Conservation (phyloP, 2,329 filamentous ascomycete genomes). For the Claviceps monticola region DNA sequence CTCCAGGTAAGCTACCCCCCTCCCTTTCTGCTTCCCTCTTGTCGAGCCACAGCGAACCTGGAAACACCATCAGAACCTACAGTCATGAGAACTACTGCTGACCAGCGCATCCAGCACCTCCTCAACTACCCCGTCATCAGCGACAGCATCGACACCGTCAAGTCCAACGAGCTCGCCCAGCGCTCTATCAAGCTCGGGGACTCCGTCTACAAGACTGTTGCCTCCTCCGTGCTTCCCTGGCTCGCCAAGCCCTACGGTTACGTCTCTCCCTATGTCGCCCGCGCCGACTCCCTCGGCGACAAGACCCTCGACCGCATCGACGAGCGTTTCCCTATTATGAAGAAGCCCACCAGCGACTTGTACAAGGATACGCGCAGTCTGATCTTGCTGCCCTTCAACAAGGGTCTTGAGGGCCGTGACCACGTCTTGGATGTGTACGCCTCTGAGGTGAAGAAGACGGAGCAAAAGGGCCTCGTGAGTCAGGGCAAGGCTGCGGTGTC, state of each 20-base stretch:
- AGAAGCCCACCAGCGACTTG: conserved; percentile 60
- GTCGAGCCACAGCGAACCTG: not conserved
- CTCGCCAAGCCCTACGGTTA: conserved; percentile 68
- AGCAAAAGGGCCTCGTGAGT: conserved; percentile 49
- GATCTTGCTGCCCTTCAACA: conserved; percentile 48
- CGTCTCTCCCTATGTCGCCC: conserved; percentile 71
- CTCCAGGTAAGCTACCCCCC: conserved; percentile 24
- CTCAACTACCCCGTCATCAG: conserved; percentile 71
- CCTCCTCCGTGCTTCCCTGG: conserved; percentile 58
- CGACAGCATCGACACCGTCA: conserved; percentile 66
- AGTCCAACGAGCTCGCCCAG: conserved; percentile 69
- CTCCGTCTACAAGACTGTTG: conserved; percentile 61
- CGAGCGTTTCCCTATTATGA: conserved; percentile 56
- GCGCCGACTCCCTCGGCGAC: conserved; percentile 66
- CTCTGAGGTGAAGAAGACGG: conserved; percentile 47
- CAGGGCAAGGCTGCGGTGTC: conserved; percentile 56
- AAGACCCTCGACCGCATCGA: conserved; percentile 58
- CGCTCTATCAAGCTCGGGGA: conserved; percentile 66
- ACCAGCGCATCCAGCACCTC: conserved; percentile 50
- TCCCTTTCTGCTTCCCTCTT: not conserved
- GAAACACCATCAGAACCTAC: too few species aligned
- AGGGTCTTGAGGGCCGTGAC: conserved; percentile 47
- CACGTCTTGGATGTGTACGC: conserved; percentile 44
- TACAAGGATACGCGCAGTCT: conserved; percentile 48
- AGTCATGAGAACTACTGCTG: too few species aligned